Conservation (phyloP, 345 rosid species). For the Trapa bicornis region DNA sequence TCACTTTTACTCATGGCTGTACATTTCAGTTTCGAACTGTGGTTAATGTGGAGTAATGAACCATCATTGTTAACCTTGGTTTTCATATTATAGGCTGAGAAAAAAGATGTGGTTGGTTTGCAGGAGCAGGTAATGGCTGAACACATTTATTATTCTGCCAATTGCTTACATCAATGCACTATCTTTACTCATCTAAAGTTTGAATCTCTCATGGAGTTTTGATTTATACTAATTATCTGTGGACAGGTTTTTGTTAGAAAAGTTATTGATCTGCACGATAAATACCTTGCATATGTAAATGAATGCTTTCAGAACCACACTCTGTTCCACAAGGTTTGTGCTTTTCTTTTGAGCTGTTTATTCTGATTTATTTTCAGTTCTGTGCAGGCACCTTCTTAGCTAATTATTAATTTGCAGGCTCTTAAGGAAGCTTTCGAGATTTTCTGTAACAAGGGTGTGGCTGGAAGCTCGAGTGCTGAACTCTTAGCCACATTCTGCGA, state of each 20-base stretch:
- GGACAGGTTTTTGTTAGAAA: constrained; percentile 75
- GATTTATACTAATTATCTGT: constrained; percentile 10
- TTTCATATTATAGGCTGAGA: constrained; percentile 38
- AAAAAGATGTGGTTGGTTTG: constrained; percentile 28
- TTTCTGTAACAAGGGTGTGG: constrained; percentile 49
- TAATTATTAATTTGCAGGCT: constrained; percentile 22
- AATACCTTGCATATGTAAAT: constrained; percentile 59
- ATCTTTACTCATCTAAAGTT: not conserved
- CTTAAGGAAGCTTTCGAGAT: constrained; percentile 63
- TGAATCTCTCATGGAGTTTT: not conserved
- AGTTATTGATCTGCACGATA: constrained; percentile 77
- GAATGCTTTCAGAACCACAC: constrained; percentile 71
- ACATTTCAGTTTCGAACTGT: not conserved
- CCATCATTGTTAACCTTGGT: not conserved
- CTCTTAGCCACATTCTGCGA: constrained; percentile 57
- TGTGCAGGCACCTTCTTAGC: not conserved
- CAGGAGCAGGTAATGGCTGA: constrained; percentile 65
- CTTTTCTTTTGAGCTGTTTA: not conserved
- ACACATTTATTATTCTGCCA: not conserved
- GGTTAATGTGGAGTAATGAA: not conserved
- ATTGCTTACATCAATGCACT: not conserved
- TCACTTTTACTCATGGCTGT: too few species aligned
- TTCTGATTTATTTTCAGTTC: not conserved
- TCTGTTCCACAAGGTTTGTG: constrained; percentile 57
- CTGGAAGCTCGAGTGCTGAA: constrained; percentile 57